A percentile compares a stretch with the other conserved stretches of the same genome.
Evolutionary conservation across 805 yeast species (phyloP).

Genomic region (Pichia ethanolica): DNA sequence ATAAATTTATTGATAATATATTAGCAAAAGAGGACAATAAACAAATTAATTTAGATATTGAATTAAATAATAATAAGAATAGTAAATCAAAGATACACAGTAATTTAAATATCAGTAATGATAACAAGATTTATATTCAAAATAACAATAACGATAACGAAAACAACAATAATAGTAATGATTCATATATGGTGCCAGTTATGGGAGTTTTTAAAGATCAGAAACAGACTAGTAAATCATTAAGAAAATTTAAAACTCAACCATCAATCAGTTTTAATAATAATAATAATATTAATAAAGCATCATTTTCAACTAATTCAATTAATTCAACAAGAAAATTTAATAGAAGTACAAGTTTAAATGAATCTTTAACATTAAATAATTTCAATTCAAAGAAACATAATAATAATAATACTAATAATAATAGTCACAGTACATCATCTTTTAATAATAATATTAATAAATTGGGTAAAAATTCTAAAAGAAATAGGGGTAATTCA

Average conservation of each 20-base stretch:
- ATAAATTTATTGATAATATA: constrained; percentile 11
- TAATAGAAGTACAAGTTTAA: constrained; percentile 1
- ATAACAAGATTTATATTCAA: background rate
- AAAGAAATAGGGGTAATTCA: background rate
- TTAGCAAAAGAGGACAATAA: background rate
- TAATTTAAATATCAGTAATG: background rate
- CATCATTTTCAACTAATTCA: background rate
- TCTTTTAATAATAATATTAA: too few species aligned
- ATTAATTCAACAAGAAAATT: background rate
- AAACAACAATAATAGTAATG: background rate
- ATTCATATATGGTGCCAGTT: background rate
- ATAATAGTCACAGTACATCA: too few species aligned
- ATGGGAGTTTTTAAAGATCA: constrained; percentile 25
- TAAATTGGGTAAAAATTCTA: background rate
- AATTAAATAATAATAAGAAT: background rate
- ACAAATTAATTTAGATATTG: too few species aligned
- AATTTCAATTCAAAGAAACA: background rate
- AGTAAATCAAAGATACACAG: background rate
- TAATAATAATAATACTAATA: background rate
- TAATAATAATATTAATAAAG: background rate
- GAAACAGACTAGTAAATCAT: background rate
- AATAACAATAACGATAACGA: background rate
- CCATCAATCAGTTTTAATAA: background rate
- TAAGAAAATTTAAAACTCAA: background rate
- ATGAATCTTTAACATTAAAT: background rate